Evolutionary conservation across 2,329 filamentous ascomycete species (phyloP), one percentile per base, ranked within the genome.

Genomic region (Penicillium sp.): DNA sequence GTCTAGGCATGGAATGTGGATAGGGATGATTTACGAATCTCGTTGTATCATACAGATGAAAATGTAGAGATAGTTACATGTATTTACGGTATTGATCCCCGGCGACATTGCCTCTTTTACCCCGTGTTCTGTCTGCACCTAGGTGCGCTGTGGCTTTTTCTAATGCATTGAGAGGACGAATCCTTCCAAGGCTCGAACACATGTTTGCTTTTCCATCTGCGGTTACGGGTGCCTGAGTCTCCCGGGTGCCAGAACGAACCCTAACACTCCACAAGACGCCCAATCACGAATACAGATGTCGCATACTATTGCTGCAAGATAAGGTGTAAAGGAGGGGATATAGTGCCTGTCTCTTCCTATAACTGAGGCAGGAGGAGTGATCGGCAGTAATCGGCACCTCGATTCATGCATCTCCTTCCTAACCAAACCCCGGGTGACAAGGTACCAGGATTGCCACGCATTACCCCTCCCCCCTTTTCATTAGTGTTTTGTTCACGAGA

Each of bases 241-340:
- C 49, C 49, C 49, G 40, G 37, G 49, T 51, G 20, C 20, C 29
- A 48, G 15, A 35, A 20, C 26, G 26, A 51, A 42, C 45, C 45
- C 49, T 51, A 51, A 43, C 14, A 35, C 48, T 33, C 11, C 40
- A 23, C 23, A 41, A 31, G 26, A 41, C 5, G 23, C 8, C 60
- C 60, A 63, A 64, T 61, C 51, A 56, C 9, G 22, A 1, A 6
- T 11, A 33, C 25, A 11, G 14, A n/a, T 37, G 50, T 27, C 6
- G 29, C 18, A 42, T 40, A 58, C 51, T 55, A 58, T 53, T 54
- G 37, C 60, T 55, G 61, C 62, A 59, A 62, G 62, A 56, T 63
- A 60, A 47, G 49, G 54, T 62, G 57, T 47, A 8, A n/a, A 29
- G 22, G 41, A 49, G 49, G 51, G 44, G 43, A 31, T 50, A 43